phyloP scores from a whole-genome alignment of 2,329 filamentous ascomycete species.

The Akanthomyces lecanii region DNA sequence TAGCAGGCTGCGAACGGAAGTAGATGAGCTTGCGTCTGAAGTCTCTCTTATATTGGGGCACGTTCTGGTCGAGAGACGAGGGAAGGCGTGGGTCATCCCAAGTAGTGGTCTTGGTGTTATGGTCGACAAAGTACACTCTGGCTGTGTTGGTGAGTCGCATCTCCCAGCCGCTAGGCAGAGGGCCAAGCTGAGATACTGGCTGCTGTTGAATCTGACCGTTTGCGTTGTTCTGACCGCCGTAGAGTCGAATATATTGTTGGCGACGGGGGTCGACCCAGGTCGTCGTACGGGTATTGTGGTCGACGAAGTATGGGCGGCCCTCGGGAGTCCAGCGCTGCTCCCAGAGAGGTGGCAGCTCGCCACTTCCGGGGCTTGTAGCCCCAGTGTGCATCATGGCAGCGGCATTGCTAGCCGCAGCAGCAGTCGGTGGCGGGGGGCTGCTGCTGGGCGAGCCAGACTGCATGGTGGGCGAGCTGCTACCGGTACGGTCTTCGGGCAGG shows the following conservation, averaged over 20 bases:
- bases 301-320: slow-evolving; percentile 92
- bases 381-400: slow-evolving; percentile 92
- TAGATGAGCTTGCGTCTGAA: slow-evolving; percentile 98
- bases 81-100: slow-evolving; percentile 97
- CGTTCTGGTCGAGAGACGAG: slow-evolving; percentile 94
- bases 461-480: slow-evolving; percentile 83
- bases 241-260: slow-evolving; percentile 98
- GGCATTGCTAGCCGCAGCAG: slow-evolving; percentile 45
- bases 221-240: slow-evolving; percentile 78
- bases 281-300: slow-evolving; percentile 96
- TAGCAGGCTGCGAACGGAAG: slow-evolving; percentile 94
- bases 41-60: slow-evolving; percentile 98
- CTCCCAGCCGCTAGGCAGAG: slow-evolving; percentile 95
- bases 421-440: slow-evolving; percentile 28
- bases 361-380: slow-evolving; percentile 85
- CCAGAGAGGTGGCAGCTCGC: slow-evolving; percentile 93
- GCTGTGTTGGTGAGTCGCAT: slow-evolving; percentile 99
- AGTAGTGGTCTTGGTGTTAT: slow-evolving; percentile 99
- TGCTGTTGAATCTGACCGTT: slow-evolving; percentile 93
- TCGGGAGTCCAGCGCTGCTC: slow-evolving; percentile 95
- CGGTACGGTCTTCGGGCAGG: slow-evolving; percentile 90
- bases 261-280: slow-evolving; percentile 97
- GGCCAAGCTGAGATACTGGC: slow-evolving; percentile 92
- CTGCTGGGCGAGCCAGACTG: slow-evolving; percentile 46
- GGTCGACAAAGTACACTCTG: slow-evolving; percentile 96